Base-by-base conservation (phyloP, 2,329 filamentous ascomycete species). In the Fusarium longipes region DNA sequence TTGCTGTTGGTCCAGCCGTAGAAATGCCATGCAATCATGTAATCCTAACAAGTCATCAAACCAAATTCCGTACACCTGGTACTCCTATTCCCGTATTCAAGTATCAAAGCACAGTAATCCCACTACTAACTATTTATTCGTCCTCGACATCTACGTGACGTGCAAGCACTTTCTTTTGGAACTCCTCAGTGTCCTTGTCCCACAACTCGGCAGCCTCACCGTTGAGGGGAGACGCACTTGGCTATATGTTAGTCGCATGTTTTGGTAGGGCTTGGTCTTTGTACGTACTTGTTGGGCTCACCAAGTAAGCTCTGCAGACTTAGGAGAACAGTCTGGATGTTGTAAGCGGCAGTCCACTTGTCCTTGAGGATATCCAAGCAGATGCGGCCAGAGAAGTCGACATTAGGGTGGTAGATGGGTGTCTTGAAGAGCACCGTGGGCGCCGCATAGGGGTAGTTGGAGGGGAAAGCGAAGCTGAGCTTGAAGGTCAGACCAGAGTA, bases 311-410 rank as follows among this genome's bases (percentile, higher is more conserved):
- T 97, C 82, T 99, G 96, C 80, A 99, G 81, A 73, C 95, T 98
- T 74, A 99, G 80, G 55, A 99, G 83, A 44, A 99, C 93, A 44
- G 91, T 97, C 79, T 96, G 93, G 65, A 97, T 93, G 76, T 98
- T 98, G 86, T 97, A 96, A 40, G 96, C 94, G 18, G 96, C 93
- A 61, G 93, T 97, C 96, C 96, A 99, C 83, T 97, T 97, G 80
- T 98, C 96, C 86, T 97, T 98, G 69, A 99, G 85, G 71, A 99
- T 99, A 76, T 99, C 96, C 63, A 99, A 86, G 79, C 96, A 99
- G 80, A 99, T 99, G 57, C 96, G 88, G 38, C 96, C 96, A 5
- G 92, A 94, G 82, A 99, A 97, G 82, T 99, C 96, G 73, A 99
- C 93, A 74, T 99, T 99, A 53, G 96, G 96, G 80, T 99, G 96